A percentile compares a stretch with the other conserved stretches of the same genome.
Conservation (phyloP, 179 eudicot species). For the Sideroxylon spinosum region DNA sequence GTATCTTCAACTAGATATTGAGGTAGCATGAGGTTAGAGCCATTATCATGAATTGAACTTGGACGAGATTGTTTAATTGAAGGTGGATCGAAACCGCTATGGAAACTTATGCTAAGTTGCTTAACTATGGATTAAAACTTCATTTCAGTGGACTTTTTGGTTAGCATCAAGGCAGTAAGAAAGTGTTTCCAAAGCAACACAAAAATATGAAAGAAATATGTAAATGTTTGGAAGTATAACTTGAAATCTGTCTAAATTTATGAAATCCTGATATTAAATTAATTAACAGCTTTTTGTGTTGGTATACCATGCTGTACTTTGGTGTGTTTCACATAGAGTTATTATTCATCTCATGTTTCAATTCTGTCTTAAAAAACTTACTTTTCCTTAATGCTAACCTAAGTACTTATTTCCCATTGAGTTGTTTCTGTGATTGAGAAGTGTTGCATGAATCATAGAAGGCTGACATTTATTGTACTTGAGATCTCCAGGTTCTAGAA, state of each 20-base stretch:
- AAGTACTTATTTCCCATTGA: background rate
- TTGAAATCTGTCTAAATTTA: too few relatives aligned
- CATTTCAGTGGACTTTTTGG: background rate
- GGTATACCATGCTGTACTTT: too few relatives aligned
- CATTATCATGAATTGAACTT: background rate
- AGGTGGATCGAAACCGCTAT: slow-evolving; percentile 2
- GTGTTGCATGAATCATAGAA: background rate
- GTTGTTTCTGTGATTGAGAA: background rate
- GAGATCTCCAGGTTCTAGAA: slow-evolving; percentile 23
- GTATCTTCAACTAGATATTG: background rate
- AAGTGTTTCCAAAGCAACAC: too few relatives aligned
- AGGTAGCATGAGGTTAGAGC: background rate
- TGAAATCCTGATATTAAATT: too few relatives aligned
- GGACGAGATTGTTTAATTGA: background rate
- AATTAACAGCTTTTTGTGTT: too few relatives aligned
- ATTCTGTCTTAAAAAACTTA: too few relatives aligned
- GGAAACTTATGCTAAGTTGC: background rate
- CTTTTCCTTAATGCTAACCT: background rate
- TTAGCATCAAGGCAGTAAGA: too few relatives aligned
- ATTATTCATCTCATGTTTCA: too few relatives aligned
- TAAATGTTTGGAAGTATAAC: too few relatives aligned
- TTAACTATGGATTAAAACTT: background rate
- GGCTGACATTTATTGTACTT: slow-evolving; percentile 2
- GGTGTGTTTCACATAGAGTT: too few relatives aligned
- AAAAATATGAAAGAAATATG: too few relatives aligned